phyloP scores from a whole-genome alignment of 192 early-diverging fungal genomes.

The Podila epicladia region DNA sequence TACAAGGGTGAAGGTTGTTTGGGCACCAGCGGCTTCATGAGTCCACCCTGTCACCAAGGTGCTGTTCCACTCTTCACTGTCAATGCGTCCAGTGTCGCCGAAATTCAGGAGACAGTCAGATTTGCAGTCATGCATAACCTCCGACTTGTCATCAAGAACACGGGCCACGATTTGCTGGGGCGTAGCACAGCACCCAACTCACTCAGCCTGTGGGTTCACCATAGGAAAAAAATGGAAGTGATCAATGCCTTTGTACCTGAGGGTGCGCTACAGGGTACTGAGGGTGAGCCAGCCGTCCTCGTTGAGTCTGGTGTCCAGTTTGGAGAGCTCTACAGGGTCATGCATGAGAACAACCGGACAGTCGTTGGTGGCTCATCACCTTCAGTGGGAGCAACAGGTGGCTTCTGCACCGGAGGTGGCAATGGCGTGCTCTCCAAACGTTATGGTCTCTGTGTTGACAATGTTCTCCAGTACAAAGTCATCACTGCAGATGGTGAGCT shows the following conservation, averaged over 20 bases:
- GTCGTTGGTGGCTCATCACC: constrained; percentile 39
- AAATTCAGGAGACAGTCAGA: constrained; percentile 38
- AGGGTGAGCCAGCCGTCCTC: constrained; percentile 24
- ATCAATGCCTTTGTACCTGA: constrained; percentile 35
- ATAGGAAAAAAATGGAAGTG: constrained; percentile 51
- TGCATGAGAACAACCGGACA: constrained; percentile 41
- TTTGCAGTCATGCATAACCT: constrained; percentile 55
- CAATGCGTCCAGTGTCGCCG: constrained; percentile 26
- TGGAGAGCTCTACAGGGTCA: constrained; percentile 38
- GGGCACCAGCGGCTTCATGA: constrained; percentile 14
- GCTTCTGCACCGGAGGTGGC: constrained; percentile 57
- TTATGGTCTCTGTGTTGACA: constrained; percentile 61
- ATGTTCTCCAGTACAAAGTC: constrained; percentile 60
- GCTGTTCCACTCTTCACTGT: constrained; percentile 45
- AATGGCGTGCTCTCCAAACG: constrained; percentile 56
- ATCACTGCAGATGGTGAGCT: constrained; percentile 60
- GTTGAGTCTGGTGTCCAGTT: constrained; percentile 56
- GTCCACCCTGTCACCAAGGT: constrained; percentile 39
- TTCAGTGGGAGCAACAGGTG: constrained; percentile 56
- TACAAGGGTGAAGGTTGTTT: constrained; percentile 17
- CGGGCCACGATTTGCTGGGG: constrained; percentile 62
- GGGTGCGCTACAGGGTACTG: constrained; percentile 3
- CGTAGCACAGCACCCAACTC: constrained; percentile 56
- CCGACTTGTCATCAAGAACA: constrained; percentile 64
- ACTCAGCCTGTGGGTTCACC: constrained; percentile 56